Conservation (phyloP, 495 filamentous ascomycete genomes). For the Hypoxylon intermedium region DNA sequence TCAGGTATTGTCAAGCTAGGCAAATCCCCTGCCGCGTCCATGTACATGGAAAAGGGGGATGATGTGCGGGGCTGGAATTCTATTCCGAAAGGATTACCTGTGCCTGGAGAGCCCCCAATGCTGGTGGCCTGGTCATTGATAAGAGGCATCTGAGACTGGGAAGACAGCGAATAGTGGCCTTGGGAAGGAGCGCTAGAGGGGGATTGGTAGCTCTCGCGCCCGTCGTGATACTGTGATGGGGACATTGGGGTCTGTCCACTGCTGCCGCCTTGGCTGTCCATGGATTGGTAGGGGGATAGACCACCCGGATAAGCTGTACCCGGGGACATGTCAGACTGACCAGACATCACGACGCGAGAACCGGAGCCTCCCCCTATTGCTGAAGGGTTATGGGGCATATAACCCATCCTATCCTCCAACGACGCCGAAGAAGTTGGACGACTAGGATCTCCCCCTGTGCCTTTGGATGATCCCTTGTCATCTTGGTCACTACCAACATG, state of each 20-base stretch:
- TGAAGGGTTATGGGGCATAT: constrained; percentile 13
- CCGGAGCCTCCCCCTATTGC: constrained; percentile 4
- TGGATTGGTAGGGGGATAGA: constrained; percentile 28
- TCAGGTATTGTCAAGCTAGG: constrained; percentile 45
- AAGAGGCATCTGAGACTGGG: constrained; percentile 2
- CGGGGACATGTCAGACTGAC: constrained; percentile 27
- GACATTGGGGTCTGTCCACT: constrained; percentile 38
- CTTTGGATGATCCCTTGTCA: constrained; percentile 41
- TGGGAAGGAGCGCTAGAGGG: constrained; percentile 23
- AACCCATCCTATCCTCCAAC: constrained; percentile 14
- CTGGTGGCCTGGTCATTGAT: constrained; percentile 28
- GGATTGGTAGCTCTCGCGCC: constrained; percentile 17
- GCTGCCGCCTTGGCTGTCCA: constrained; percentile 26
- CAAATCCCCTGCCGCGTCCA: constrained; percentile 22
- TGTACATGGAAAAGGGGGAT: constrained; percentile 28
- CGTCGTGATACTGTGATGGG: constrained; percentile 18
- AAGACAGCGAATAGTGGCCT: constrained; percentile 30
- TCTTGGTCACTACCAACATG: constrained; percentile 46
- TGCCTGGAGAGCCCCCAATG: constrained; percentile 35
- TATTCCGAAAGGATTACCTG: constrained; percentile 30
- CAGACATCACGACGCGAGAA: constrained; percentile 10
- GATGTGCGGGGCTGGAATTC: constrained; percentile 38
- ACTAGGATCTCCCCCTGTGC: constrained; percentile 25
- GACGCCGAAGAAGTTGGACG: constrained; percentile 25
- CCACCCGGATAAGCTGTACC: constrained; percentile 24